Conservation (phyloP, 2,329 filamentous ascomycete species). For the Tolypocladium ophioglossoides region DNA sequence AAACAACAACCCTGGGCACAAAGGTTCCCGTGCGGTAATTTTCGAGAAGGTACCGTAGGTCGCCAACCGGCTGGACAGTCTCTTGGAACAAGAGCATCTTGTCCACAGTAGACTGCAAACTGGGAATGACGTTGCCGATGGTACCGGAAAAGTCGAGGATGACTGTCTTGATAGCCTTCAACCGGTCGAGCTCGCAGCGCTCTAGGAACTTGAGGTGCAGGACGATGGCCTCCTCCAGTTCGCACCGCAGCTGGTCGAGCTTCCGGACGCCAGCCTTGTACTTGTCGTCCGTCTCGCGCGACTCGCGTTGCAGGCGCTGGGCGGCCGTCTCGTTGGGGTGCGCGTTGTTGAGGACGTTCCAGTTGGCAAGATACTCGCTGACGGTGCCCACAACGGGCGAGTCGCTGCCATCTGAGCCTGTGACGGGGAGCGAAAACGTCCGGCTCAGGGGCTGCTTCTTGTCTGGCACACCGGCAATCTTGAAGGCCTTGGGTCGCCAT, state of each 20-base stretch:
- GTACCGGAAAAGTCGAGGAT: constrained; percentile 95
- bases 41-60: constrained; percentile 87
- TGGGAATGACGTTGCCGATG: constrained; percentile 95
- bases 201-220: constrained; percentile 92
- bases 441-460: constrained; percentile 67
- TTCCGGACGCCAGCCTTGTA: constrained; percentile 83
- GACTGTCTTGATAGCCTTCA: constrained; percentile 97
- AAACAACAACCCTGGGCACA: constrained; percentile 78
- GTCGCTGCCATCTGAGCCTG: constrained; percentile 45
- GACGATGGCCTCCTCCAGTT: constrained; percentile 90
- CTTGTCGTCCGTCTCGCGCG: constrained; percentile 79
- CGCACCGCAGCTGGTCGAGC: constrained; percentile 83
- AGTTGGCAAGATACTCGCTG: constrained; percentile 80
- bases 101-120: constrained; percentile 88
- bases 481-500: constrained; percentile 88
- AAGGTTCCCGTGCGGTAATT: constrained; percentile 95
- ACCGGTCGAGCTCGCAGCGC: constrained; percentile 87
- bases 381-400: constrained; percentile 75
- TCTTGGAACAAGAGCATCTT: constrained; percentile 99
- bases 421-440: constrained; percentile 61
- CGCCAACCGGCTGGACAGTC: constrained; percentile 86
- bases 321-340: constrained; percentile 89
- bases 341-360: constrained; percentile 76
- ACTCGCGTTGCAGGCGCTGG: constrained; percentile 80
- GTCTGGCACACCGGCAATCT: constrained; percentile 76